Conservation (phyloP, 2,329 filamentous ascomycete species). For the Lomentospora prolificans region DNA sequence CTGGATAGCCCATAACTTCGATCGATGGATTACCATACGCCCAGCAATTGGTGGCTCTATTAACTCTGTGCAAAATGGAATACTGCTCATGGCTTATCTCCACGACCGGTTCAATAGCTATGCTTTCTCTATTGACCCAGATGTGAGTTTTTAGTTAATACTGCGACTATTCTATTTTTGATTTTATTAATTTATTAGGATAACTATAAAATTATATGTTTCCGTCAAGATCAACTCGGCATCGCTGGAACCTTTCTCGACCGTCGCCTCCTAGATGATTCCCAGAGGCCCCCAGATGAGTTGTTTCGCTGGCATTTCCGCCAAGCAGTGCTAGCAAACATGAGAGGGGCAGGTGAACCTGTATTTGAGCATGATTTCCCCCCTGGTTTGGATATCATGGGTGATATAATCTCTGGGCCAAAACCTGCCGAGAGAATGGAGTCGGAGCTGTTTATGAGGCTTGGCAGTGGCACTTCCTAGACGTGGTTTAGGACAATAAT, state of each 20-base stretch:
- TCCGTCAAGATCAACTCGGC: conserved; percentile 11
- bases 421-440: conserved; percentile 7
- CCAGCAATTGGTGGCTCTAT: conserved; percentile 7
- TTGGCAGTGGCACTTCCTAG: no score
- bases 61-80: conserved; percentile 19
- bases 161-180: background rate
- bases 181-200: conserved; percentile 9
- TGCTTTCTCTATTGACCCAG: conserved; percentile 16
- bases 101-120: conserved; percentile 16
- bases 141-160: conserved; percentile 13
- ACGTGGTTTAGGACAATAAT: no score
- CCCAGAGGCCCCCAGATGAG: conserved; percentile 10
- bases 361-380: conserved; percentile 17
- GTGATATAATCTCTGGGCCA: conserved; percentile 15
- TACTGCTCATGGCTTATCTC: conserved; percentile 15
- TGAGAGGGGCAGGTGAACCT: conserved; percentile 17
- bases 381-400: conserved; percentile 19
- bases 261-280: conserved; percentile 11
- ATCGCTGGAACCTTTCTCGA: background rate
- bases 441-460: conserved; percentile 15
- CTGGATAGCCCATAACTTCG: background rate
- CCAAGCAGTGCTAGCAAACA: conserved; percentile 16
- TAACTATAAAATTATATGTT: conserved; percentile 17
- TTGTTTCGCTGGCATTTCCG: conserved; percentile 17
- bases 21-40: background rate